Evolutionary conservation across 345 rosid genomes (phyloP).

Genomic region (Citrus reticulata): DNA sequence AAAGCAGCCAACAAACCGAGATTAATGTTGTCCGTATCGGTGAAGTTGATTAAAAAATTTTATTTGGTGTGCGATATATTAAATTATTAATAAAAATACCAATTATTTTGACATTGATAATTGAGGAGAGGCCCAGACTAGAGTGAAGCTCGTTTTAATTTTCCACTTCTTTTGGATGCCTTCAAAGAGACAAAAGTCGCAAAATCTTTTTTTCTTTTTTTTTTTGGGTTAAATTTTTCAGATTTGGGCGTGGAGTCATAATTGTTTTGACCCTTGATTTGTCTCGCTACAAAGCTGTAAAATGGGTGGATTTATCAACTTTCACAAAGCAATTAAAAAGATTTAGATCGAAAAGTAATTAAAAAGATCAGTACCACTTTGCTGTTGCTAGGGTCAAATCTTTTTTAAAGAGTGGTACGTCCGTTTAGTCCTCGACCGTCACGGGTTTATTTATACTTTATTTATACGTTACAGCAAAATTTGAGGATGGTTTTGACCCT

Average conservation of each 20-base stretch:
- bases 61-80: not conserved
- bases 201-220: not conserved
- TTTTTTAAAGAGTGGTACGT: not conserved
- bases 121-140: not conserved
- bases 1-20: not conserved
- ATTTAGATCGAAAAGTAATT: no score
- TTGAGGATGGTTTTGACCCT: not conserved
- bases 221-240: no score
- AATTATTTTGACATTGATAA: not conserved
- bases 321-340: not conserved
- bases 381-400: not conserved
- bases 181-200: not conserved
- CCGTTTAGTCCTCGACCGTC: no score
- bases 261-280: not conserved
- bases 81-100: no score
- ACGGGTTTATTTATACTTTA: no score
- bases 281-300: not conserved
- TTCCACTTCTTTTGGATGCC: not conserved
- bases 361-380: not conserved
- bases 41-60: not conserved
- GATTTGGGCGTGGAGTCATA: not conserved
- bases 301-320: not conserved
- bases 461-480: not conserved
- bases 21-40: not conserved
- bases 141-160: not conserved